Evolutionary conservation across 2,329 filamentous ascomycete species (phyloP).

Genomic region (Conoideocrella luteorostrata): DNA sequence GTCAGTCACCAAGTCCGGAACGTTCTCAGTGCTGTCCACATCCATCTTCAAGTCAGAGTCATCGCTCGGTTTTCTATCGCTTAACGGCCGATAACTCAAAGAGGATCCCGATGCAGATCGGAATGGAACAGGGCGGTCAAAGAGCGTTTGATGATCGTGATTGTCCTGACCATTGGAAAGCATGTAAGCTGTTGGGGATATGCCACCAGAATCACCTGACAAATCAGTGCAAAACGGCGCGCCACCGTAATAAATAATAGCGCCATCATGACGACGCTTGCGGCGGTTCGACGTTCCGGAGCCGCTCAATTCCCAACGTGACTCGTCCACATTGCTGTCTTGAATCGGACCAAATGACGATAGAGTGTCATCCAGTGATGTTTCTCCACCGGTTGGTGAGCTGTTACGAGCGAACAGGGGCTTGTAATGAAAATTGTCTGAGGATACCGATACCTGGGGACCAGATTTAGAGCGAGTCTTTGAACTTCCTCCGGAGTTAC

Average conservation of each 20-base stretch:
- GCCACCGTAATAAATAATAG: constrained; percentile 78
- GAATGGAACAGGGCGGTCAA: constrained; percentile 20
- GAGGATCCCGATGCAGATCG: constrained; percentile 47
- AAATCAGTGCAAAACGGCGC: constrained; percentile 77
- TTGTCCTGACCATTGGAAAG: constrained; percentile 37
- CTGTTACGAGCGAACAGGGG: constrained; percentile 51
- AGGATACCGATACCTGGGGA: constrained; percentile 30
- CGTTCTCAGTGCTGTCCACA: constrained; percentile 17
- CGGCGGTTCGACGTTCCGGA: constrained; percentile 42
- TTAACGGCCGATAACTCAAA: constrained; percentile 43
- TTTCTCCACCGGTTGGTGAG: constrained; percentile 39
- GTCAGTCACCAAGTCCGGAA: constrained; percentile 27
- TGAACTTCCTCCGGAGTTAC: constrained; percentile 26
- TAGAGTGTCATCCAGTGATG: constrained; percentile 41
- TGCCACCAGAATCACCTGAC: constrained; percentile 55
- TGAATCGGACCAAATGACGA: constrained; percentile 42
- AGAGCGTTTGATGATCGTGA: constrained; percentile 12
- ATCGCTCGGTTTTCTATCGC: constrained; percentile 22
- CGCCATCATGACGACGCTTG: constrained; percentile 58
- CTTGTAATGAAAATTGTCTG: constrained; percentile 55
- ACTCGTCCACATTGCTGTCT: constrained; percentile 43
- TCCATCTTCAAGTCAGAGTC: constrained; percentile 22
- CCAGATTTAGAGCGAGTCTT: constrained; percentile 35
- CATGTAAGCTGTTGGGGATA: constrained; percentile 42
- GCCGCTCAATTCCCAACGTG: constrained; percentile 39